These are phyloP conservation scores for Endotrypanum monterogeii DNA, from an alignment of 208 protist species.

Conservation along the genomic window DNA sequence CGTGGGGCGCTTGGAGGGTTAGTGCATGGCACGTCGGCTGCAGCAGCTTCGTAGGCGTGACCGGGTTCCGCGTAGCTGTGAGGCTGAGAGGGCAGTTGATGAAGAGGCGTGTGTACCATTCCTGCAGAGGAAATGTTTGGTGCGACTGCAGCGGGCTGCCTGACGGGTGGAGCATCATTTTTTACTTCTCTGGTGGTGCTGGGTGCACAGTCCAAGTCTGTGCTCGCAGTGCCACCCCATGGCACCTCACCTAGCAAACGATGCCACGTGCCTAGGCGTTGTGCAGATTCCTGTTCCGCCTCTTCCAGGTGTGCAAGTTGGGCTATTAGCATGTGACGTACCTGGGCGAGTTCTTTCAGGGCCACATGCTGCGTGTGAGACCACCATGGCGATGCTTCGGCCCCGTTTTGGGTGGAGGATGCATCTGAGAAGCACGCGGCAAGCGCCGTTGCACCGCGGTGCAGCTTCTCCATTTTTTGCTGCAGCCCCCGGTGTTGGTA, in stretches of 20 bases:
- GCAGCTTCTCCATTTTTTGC: conserved; percentile 19
- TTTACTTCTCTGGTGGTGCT: background rate
- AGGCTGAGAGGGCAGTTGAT: conserved; percentile 1
- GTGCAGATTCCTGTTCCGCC: conserved; percentile 8
- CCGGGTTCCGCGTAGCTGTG: background rate
- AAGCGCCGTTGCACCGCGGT: conserved; percentile 21
- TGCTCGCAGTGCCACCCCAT: conserved; percentile 5
- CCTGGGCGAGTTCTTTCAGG: conserved; percentile 22
- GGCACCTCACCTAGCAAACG: conserved; percentile 34
- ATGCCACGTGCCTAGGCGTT: conserved; percentile 26
- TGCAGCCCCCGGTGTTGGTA: conserved; percentile 36
- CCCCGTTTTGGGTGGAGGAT: background rate
- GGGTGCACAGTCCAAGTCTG: background rate
- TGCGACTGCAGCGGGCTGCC: background rate
- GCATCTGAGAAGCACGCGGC: conserved; percentile 3
- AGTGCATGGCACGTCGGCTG: background rate
- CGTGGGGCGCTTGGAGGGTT: background rate
- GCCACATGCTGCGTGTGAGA: conserved; percentile 18
- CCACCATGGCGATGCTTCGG: conserved; percentile 5
- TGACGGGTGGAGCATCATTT: too few relatives aligned
- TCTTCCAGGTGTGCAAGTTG: conserved; percentile 25
- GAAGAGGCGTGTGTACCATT: conserved; percentile 4
- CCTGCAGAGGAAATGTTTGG: background rate
- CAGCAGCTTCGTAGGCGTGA: background rate
- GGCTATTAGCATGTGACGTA: background rate